Evolutionary conservation across 2,329 filamentous ascomycete genomes (phyloP).

Genomic region (Neophaeococcomyces aloes): DNA sequence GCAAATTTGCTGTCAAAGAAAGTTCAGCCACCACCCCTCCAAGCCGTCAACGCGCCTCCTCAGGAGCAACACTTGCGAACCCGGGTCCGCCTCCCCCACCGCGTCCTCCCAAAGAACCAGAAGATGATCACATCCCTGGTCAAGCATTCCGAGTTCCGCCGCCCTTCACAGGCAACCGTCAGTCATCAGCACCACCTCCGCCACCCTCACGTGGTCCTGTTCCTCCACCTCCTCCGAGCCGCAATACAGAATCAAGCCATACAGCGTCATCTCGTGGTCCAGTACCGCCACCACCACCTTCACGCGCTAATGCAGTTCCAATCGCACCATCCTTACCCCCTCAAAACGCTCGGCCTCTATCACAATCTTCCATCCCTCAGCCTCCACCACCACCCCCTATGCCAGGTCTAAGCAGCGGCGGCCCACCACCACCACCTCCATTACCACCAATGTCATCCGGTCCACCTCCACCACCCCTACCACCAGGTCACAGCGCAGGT

Average conservation of each 20-base stretch:
- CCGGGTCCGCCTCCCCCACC: constrained; percentile 58
- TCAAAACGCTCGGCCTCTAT: constrained; percentile 28
- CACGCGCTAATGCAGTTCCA: constrained; percentile 35
- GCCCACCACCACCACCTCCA: constrained; percentile 35
- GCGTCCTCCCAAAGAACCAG: constrained; percentile 57
- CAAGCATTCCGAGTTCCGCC: constrained; percentile 68
- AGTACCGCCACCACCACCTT: constrained; percentile 40
- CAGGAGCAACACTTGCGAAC: constrained; percentile 36
- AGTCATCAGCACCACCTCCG: constrained; percentile 56
- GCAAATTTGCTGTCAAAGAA: constrained; percentile 61
- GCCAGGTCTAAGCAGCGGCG: constrained; percentile 26
- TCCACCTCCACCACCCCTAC: constrained; percentile 26
- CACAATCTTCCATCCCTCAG: constrained; percentile 11
- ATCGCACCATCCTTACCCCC: constrained; percentile 33
- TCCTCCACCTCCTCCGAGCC: constrained; percentile 56
- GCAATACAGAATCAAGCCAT: constrained; percentile 37
- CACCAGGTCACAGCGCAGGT: constrained; percentile 22
- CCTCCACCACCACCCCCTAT: constrained; percentile 37
- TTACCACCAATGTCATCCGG: constrained; percentile 32
- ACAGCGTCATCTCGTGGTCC: constrained; percentile 45
- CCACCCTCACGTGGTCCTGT: constrained; percentile 51
- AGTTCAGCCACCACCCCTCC: constrained; percentile 35
- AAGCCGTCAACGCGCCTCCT: constrained; percentile 40
- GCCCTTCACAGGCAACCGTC: constrained; percentile 59
- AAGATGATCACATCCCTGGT: constrained; percentile 52